phyloP scores from a whole-genome alignment of 2,329 filamentous ascomycete genomes.

The Aspergillus sp. region DNA sequence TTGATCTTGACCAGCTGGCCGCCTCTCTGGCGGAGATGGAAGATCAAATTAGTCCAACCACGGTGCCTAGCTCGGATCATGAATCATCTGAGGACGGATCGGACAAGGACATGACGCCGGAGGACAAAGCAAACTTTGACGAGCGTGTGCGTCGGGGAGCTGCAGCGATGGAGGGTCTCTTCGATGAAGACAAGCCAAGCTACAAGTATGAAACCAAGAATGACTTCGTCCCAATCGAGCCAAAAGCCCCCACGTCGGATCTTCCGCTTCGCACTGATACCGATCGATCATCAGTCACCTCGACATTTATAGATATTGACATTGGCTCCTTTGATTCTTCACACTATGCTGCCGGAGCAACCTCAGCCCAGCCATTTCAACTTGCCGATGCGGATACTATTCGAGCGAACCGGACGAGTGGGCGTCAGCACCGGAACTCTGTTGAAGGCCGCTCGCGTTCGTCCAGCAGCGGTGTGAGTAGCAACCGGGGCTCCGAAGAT shows the following conservation, averaged over 20 bases:
- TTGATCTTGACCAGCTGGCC: constrained; percentile 48
- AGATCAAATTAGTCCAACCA: constrained; percentile 40
- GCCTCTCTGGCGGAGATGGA: constrained; percentile 50
- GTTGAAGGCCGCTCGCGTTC: constrained; percentile 37
- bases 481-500: constrained; percentile 29
- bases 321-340: constrained; percentile 54
- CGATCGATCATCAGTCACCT: constrained; percentile 50
- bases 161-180: constrained; percentile 58
- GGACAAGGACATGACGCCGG: constrained; percentile 40
- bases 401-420: constrained; percentile 56
- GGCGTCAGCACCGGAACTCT: constrained; percentile 45
- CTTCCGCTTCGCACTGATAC: constrained; percentile 53
- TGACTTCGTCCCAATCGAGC: constrained; percentile 48
- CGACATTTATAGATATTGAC: constrained; percentile 58
- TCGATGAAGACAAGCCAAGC: constrained; percentile 56
- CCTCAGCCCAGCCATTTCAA: constrained; percentile 53
- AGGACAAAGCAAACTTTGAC: constrained; percentile 57
- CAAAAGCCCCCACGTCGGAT: constrained; percentile 52
- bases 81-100: constrained; percentile 32
- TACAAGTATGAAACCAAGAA: constrained; percentile 60
- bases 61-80: constrained; percentile 23
- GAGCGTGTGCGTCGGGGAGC: constrained; percentile 60
- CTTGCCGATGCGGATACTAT: constrained; percentile 57
- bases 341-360: constrained; percentile 55
- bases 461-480: constrained; percentile 32